Evolutionary conservation across 257 asterid genomes (phyloP), one percentile per base, ranked within the genome.

Genomic region (Solanum paucissectum): DNA sequence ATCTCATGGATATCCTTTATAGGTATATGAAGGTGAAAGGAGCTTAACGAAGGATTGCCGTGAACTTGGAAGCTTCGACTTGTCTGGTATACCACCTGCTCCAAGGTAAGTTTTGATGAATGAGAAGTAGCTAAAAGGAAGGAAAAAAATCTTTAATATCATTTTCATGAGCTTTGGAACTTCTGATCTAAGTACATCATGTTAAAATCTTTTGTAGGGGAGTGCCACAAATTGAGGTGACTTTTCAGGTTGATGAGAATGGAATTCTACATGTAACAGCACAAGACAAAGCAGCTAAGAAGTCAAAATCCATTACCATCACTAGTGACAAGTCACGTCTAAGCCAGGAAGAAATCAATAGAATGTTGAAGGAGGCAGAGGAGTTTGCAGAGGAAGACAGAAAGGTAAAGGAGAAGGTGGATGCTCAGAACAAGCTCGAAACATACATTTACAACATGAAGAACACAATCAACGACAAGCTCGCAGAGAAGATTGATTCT

Each of bases 21-120:
- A 89, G 89, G 90, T 89, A 46, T 89, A 40, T 64, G 87, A 83
- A 88, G 90, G 90, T 46, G 90, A 90, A 88, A 88, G 92, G 34
- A 42, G 87, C 66, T 79, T 86, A 38, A 88, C 90, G 29, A 86
- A 87, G 83, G 90, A 87, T 90, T 75, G 88, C 33, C 89, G 62
- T 0, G 91, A 90, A 62, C 44, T 90, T 32, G 91, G 91, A 12
- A 84, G 79, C 32, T 88, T 87, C 1, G 90, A 89, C 29, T 81
- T 89, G 46, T 87, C 90, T 9, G 90, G 90, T 32, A 90, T 90
- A 81, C 86, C 87, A 9, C 89, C 89, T 5, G 90, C 90, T 49
- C 91, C 89, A 18, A 86, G 90, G 91, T 87, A 44, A 38, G 83
- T 37, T 46, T 13, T 36, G 27, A 12, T n/a, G 32, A 37, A 32